phyloP scores from a whole-genome alignment of 345 rosid genomes.

The Eucalyptus polybractea region DNA sequence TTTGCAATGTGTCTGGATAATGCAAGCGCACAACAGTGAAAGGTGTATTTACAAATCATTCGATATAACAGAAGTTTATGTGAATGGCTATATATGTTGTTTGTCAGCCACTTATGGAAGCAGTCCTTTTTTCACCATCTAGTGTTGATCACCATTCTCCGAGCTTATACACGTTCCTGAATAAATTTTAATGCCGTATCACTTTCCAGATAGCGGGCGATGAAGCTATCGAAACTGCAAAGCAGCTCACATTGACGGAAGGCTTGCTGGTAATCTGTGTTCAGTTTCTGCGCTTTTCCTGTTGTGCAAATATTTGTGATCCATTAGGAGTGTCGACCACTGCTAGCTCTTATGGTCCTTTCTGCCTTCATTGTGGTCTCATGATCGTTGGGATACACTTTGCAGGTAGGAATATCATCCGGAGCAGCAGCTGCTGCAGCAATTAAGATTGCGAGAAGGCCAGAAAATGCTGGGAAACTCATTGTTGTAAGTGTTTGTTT shows the following conservation, averaged over 20 bases:
- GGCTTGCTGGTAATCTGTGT: conserved; percentile 28
- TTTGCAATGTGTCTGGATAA: background rate
- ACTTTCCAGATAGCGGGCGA: conserved; percentile 34
- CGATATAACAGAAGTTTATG: rapidly evolving
- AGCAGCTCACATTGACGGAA: conserved; percentile 42
- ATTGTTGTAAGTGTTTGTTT: conserved; percentile 32
- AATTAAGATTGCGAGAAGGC: conserved; percentile 38
- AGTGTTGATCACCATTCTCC: background rate
- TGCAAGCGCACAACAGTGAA: rapidly evolving
- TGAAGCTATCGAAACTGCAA: conserved; percentile 41
- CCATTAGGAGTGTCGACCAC: background rate
- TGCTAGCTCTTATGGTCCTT: background rate
- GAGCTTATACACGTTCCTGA: background rate
- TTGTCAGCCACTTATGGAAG: background rate
- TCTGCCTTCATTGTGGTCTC: background rate
- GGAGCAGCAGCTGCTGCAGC: conserved; percentile 57
- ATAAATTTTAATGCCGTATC: background rate
- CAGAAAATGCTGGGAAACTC: conserved; percentile 56
- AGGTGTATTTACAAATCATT: background rate
- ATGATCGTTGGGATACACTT: background rate
- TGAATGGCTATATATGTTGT: background rate
- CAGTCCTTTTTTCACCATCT: background rate
- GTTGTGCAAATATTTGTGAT: background rate
- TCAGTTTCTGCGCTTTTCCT: background rate
- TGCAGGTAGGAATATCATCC: conserved; percentile 63